Evolutionary conservation across 2,329 filamentous ascomycete species (phyloP), one percentile per base, ranked within the genome.

Genomic region (Fusarium chuoi): DNA sequence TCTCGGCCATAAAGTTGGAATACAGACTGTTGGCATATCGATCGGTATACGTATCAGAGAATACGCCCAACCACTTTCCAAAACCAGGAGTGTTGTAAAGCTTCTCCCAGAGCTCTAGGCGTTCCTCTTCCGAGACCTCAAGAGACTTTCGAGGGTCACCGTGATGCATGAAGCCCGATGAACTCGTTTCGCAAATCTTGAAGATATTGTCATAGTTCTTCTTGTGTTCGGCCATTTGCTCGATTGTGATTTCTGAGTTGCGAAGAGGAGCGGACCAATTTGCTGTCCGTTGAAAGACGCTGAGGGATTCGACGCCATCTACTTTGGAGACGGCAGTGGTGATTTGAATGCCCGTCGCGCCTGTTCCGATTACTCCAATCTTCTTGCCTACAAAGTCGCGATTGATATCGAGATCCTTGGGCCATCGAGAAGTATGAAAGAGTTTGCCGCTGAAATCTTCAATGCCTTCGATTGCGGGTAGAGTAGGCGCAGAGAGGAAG

Each of bases 271-370:
- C 74, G 0, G 76, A 70, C 76, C 72, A 79, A 36, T 75, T 78
- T 14, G 79, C 68, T 1, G 77, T 80, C 5, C 79, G 73, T 24
- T 81, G 79, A 35, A 81, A 81, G 0, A 79, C 77, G 3, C 73
- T 81, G 17, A 83, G 62, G 9, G 80, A 82, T 42, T 81, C 78
- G n/a, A 83, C 75, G 6, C 68, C 76, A 5, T 80, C 75, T 2
- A 70, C 73, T 7, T 77, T 74, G 1, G 73, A 74, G 2, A 75
- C 7, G 4, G 70, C 33, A 0, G 73, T 75, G 6, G 68, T 75
- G 11, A 60, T 73, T 11, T 75, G 73, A 5, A 75, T 75, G 3
- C 73, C 73, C 1, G 73, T 75, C 5, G 73, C 73, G 3, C 73
- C 73, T 1, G 73, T 75, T 1, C 73, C 73, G 4, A 75, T 74